These are phyloP conservation scores for Vachellia pachyceras DNA, from an alignment of 306 rosid genomes.

Conservation along the genomic window DNA sequence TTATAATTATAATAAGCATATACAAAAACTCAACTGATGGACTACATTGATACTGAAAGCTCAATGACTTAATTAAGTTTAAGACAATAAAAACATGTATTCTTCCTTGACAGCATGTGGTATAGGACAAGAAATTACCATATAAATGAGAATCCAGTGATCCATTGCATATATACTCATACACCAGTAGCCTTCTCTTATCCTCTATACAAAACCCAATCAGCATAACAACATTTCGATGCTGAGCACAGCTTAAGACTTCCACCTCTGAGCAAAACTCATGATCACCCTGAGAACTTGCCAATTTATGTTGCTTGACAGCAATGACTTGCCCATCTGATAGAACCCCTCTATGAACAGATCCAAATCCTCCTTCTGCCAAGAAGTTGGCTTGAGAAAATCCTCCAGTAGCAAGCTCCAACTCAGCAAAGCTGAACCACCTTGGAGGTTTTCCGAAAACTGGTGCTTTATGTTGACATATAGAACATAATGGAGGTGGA, in stretches of 20 bases:
- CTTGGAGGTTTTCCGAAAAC: slow-evolving; percentile 95
- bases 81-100: slow-evolving; percentile 14
- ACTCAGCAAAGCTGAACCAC: slow-evolving; percentile 91
- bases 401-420: slow-evolving; percentile 94
- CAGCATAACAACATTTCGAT: slow-evolving; percentile 95
- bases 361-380: slow-evolving; percentile 98
- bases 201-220: slow-evolving; percentile 97
- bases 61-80: slow-evolving; percentile 17
- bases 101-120: not conserved
- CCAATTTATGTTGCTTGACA: slow-evolving; percentile 97
- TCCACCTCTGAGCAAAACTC: slow-evolving; percentile 98
- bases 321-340: slow-evolving; percentile 95
- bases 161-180: slow-evolving; percentile 94
- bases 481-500: slow-evolving; percentile 93
- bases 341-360: slow-evolving; percentile 89
- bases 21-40: not conserved
- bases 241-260: slow-evolving; percentile 98
- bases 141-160: slow-evolving; percentile 92
- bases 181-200: slow-evolving; percentile 86
- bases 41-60: slow-evolving; percentile 13
- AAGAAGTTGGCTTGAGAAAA: slow-evolving; percentile 90
- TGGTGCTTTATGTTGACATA: slow-evolving; percentile 99
- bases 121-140: slow-evolving; percentile 56
- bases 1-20: not conserved
- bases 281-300: slow-evolving; percentile 94